A percentile compares a stretch with the other conserved stretches of the same genome.
These are phyloP conservation scores for Colletotrichum somersetense DNA, from an alignment of 2,329 filamentous ascomycete species.

Conservation along the genomic window DNA sequence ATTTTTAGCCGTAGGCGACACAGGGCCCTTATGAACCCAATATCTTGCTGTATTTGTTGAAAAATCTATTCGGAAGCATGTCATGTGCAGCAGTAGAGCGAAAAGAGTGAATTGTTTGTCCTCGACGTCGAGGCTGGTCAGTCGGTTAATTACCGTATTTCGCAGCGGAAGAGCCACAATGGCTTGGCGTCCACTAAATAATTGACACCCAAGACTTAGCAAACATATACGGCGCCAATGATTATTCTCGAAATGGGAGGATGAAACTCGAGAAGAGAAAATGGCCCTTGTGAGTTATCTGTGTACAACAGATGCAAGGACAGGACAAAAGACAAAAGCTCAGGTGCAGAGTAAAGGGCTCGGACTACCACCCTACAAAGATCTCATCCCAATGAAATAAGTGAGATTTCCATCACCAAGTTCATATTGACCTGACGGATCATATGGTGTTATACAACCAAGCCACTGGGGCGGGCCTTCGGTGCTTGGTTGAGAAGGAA, in stretches of 20 bases:
- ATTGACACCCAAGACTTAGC: neutral
- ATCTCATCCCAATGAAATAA: neutral
- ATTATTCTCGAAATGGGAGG: no score
- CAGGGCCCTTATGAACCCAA: no score
- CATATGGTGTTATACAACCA: conserved; percentile 20
- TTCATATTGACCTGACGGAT: conserved; percentile 22
- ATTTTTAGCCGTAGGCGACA: neutral
- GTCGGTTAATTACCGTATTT: neutral
- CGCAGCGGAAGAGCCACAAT: neutral
- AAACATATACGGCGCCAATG: no score
- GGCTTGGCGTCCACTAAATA: neutral
- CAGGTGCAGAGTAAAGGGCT: neutral
- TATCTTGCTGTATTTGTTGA: neutral
- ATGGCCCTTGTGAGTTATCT: neutral
- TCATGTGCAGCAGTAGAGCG: neutral
- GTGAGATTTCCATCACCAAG: conserved; percentile 25
- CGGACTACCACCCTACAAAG: conserved; percentile 17
- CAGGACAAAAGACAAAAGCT: conserved; percentile 12
- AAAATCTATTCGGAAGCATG: neutral
- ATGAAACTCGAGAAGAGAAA: neutral
- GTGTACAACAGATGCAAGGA: neutral
- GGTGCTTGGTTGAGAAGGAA: conserved; percentile 5
- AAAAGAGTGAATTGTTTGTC: no score
- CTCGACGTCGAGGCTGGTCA: neutral
- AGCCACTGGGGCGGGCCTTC: conserved; percentile 11